Percentiles rank a stretch among this genome's conserved stretches.
Conservation (phyloP, 2,329 filamentous ascomycete species). For the Trichoderma sp. region DNA sequence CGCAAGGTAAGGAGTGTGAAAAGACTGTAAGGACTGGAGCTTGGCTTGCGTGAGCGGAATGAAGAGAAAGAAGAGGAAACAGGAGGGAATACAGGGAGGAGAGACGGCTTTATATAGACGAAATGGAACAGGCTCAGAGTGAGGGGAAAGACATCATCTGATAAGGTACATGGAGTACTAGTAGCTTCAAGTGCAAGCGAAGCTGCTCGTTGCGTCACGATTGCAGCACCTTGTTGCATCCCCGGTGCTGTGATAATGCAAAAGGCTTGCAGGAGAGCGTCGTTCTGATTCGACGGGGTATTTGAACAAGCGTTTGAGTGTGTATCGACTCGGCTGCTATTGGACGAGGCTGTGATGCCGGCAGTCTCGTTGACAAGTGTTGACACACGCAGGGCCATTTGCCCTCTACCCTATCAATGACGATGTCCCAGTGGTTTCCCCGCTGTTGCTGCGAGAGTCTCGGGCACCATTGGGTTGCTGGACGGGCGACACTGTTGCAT, state of each 20-base stretch:
- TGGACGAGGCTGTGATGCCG: constrained; percentile 10
- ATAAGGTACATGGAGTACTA: background rate
- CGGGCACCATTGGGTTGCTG: no score
- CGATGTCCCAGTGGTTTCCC: constrained; percentile 31
- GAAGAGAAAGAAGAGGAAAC: no score
- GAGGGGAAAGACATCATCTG: background rate
- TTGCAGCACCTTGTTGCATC: background rate
- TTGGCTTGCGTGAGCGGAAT: no score
- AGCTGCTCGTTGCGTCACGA: background rate
- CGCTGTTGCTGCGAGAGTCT: background rate
- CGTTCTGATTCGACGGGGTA: background rate
- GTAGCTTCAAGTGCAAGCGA: background rate
- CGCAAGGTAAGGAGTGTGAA: no score
- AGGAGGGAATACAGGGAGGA: no score
- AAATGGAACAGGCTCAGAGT: no score
- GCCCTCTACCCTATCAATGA: constrained; percentile 1
- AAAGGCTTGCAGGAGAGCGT: background rate
- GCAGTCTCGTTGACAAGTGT: constrained; percentile 38
- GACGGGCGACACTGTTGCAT: no score
- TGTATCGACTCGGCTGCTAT: background rate
- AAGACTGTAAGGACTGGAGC: no score
- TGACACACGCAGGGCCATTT: constrained; percentile 1
- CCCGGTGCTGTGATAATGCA: constrained; percentile 3
- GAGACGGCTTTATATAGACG: no score
- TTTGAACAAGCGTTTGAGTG: background rate